Base-by-base conservation (phyloP, 169 alveolate genomes). In the Theileria equi region DNA sequence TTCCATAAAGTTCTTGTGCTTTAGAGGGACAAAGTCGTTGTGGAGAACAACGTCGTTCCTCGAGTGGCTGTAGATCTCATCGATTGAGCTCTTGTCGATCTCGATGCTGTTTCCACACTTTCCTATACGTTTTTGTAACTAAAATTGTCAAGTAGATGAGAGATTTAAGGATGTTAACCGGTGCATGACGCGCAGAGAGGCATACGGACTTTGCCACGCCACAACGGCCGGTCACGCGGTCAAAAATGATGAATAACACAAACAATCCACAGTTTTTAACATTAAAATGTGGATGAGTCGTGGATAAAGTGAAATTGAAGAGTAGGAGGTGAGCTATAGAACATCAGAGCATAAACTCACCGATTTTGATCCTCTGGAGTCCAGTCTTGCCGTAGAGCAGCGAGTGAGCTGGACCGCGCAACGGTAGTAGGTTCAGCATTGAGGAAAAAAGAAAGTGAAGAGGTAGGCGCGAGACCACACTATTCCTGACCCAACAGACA, bases 361-460 rank as follows among this genome's bases (percentile, higher is more conserved):
- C 85, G 2, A 76, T 74, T 40, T 66, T 63, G 34, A 76, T 76
- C 59, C 85, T 70, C 73, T 76, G 85, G 32, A 76, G 66, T 5
- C 80, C 79, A 25, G 80, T 65, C 57, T 76, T 76, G 53, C 80
- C 80, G 57, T 58, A 76, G 26, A 76, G 80, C 50, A 76, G 55
- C 52, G 79, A 65, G 16, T 19, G 8, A n/a, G 85, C 71, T 26
- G 85, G 74, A 57, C 26, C 58, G 52, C 80, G 32, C 80, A 54
- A 17, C 11, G 85, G 85, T 63, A 76, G 58, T 26, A 76, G 58
- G 49, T 76, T 76, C 64, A 76, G 48, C 85, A 76, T 76, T 26
- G 16, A 35, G 17, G 45, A 31, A 43, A 57, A 17, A 36, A 26
- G 40, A 34, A 17, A 19, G 40, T 5, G 16, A 16, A 23, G 34